Evolutionary conservation across 805 yeast species (phyloP).

Genomic region (Starmera dryadoides): DNA sequence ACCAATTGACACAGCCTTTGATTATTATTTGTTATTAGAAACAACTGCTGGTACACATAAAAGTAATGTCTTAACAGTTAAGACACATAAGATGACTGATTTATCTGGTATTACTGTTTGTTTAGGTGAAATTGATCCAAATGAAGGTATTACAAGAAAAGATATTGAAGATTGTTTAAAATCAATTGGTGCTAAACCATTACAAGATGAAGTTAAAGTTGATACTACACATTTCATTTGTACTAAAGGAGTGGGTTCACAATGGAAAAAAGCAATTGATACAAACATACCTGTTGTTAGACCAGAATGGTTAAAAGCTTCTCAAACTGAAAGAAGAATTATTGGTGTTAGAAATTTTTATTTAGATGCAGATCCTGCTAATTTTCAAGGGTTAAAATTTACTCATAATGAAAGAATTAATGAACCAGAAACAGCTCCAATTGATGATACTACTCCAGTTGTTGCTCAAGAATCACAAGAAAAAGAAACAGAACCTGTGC

Average conservation of each 20-base stretch:
- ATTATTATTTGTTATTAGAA: constrained; percentile 70
- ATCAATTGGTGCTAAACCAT: constrained; percentile 77
- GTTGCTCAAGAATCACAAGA: not conserved
- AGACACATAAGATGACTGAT: constrained; percentile 95
- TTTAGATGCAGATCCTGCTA: constrained; percentile 43
- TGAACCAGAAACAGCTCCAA: constrained; percentile 2
- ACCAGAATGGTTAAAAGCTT: constrained; percentile 96
- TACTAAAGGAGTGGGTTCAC: constrained; percentile 63
- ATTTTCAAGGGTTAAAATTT: constrained; percentile 39
- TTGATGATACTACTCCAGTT: constrained; percentile 3
- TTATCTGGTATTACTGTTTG: constrained; percentile 88
- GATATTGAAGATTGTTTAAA: constrained; percentile 59
- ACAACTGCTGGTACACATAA: constrained; percentile 85
- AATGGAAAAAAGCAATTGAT: constrained; percentile 72
- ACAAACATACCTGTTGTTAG: constrained; percentile 88
- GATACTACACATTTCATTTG: constrained; percentile 94
- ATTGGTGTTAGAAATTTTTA: constrained; percentile 91
- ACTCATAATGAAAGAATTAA: constrained; percentile 12
- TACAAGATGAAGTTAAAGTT: constrained; percentile 66
- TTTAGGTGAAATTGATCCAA: constrained; percentile 67
- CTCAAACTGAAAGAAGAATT: constrained; percentile 80
- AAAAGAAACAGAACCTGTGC: constrained; percentile 4
- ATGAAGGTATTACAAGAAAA: constrained; percentile 31
- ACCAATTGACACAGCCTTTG: constrained; percentile 76
- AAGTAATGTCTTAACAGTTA: constrained; percentile 61